phyloP scores from a whole-genome alignment of 352 stramenopile genomes.

The Globisporangium lucens region DNA sequence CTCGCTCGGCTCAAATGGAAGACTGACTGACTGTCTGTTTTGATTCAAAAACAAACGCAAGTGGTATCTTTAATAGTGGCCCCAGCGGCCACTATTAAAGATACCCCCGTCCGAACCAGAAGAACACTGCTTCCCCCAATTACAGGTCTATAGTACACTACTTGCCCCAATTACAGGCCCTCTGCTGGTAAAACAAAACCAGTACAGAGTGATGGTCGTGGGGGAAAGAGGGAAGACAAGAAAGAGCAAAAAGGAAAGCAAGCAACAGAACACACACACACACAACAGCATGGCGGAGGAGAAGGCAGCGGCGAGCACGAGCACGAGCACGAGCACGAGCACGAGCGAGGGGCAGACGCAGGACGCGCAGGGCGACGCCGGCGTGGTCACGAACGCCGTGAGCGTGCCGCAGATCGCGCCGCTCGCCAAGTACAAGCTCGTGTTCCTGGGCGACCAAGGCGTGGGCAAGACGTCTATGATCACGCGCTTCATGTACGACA shows the following conservation, averaged over 20 bases:
- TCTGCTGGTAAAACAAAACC: too few species aligned
- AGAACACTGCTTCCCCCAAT: background rate
- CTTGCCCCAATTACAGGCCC: background rate
- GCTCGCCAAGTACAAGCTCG: conserved; percentile 93
- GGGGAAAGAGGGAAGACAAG: background rate
- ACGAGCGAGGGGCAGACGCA: background rate
- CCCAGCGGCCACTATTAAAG: background rate
- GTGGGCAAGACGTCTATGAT: conserved; percentile 99
- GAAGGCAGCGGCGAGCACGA: conserved; percentile 15
- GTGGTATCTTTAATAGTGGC: background rate
- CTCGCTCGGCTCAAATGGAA: conserved; percentile 5
- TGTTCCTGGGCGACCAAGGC: conserved; percentile 95
- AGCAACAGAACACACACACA: background rate
- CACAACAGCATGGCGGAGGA: conserved; percentile 21
- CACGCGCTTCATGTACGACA: conserved; percentile 99
- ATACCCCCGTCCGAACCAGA: background rate
- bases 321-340: conserved; percentile 4
- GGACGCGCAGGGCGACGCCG: conserved; percentile 18
- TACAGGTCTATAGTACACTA: background rate
- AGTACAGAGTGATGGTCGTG: conserved; percentile 5
- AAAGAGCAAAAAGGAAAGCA: conserved; percentile 11
- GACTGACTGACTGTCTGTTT: conserved; percentile 10
- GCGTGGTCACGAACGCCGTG: conserved; percentile 21
- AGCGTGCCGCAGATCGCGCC: conserved; percentile 85
- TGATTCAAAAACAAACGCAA: conserved; percentile 12